phyloP scores from a whole-genome alignment of 805 yeast species.

The Priceomyces haplophilus region DNA sequence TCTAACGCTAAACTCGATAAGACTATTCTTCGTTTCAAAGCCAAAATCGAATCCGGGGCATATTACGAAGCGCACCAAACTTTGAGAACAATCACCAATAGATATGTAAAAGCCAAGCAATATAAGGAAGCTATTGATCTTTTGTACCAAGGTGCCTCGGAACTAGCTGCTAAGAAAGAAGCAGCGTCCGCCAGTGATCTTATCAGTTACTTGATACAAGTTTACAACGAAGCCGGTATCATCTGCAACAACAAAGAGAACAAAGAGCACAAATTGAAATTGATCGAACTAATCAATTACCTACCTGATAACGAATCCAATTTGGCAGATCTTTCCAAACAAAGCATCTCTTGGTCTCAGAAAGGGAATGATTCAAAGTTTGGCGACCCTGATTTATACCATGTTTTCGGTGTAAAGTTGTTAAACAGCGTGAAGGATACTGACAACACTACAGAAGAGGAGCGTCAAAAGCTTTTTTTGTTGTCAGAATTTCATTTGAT shows the following conservation, averaged over 20 bases:
- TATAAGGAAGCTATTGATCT: constrained; percentile 71
- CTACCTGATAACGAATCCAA: constrained; percentile 46
- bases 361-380: constrained; percentile 41
- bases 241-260: constrained; percentile 26
- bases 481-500: constrained; percentile 74
- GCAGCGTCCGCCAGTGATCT: constrained; percentile 82
- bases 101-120: constrained; percentile 69
- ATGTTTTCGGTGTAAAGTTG: constrained; percentile 67
- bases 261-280: constrained; percentile 42
- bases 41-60: constrained; percentile 67
- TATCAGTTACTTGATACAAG: constrained; percentile 66
- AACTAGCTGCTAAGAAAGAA: constrained; percentile 65
- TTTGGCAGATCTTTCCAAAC: constrained; percentile 63
- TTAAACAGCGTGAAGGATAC: constrained; percentile 32
- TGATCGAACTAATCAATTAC: constrained; percentile 46
- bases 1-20: constrained; percentile 46
- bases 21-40: constrained; percentile 64
- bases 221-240: constrained; percentile 52
- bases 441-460: constrained; percentile 16
- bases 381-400: constrained; percentile 77
- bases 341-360: constrained; percentile 65
- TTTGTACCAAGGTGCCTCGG: constrained; percentile 66
- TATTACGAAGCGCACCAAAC: constrained; percentile 97
- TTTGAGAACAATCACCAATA: constrained; percentile 79
- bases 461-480: constrained; percentile 43